A percentile compares a stretch with the other conserved stretches of the same genome.
phyloP scores from a whole-genome alignment of 1,139 yeast species.

The Hanseniaspora gamundiae region DNA sequence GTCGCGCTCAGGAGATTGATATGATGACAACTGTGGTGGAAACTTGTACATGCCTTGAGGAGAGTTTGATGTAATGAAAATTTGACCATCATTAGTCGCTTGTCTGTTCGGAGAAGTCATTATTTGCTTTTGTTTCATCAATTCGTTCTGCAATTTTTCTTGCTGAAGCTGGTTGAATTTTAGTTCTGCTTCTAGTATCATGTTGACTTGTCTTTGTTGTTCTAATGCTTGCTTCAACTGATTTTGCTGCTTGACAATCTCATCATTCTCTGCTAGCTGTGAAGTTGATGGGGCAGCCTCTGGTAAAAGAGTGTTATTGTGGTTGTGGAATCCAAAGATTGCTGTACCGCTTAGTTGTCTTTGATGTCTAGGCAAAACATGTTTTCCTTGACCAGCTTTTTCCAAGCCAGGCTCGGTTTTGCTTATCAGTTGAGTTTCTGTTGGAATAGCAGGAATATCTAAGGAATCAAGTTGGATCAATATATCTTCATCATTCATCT shows the following conservation, averaged over 20 bases:
- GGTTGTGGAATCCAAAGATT: conserved; percentile 47
- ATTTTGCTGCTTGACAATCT: conserved; percentile 11
- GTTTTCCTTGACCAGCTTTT: conserved; percentile 1
- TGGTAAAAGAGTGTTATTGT: conserved; percentile 33
- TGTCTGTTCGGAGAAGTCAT: conserved; percentile 9
- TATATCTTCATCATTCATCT: not conserved
- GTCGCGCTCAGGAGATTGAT: conserved; percentile 12
- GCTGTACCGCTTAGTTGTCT: conserved; percentile 46
- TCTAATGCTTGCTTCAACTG: conserved; percentile 22
- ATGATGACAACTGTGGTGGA: conserved; percentile 19
- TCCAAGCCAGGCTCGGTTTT: not conserved
- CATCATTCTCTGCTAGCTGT: not conserved
- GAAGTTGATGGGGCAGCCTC: conserved; percentile 4
- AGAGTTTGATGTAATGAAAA: conserved; percentile 17
- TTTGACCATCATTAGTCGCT: conserved; percentile 8
- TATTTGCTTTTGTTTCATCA: conserved; percentile 14
- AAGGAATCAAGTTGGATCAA: not conserved
- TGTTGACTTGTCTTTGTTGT: conserved; percentile 21
- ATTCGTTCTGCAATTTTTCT: conserved; percentile 16
- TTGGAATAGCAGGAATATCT: not conserved
- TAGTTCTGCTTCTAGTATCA: conserved; percentile 19
- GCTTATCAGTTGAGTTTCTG: not conserved
- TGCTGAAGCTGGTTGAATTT: conserved; percentile 19
- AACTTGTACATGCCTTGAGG: conserved; percentile 22
- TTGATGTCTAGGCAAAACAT: conserved; percentile 15